A percentile compares a stretch with the other conserved stretches of the same genome.
These are phyloP conservation scores for Amaranthus cruentus DNA, from an alignment of 148 eudicot species.

Conservation along the genomic window DNA sequence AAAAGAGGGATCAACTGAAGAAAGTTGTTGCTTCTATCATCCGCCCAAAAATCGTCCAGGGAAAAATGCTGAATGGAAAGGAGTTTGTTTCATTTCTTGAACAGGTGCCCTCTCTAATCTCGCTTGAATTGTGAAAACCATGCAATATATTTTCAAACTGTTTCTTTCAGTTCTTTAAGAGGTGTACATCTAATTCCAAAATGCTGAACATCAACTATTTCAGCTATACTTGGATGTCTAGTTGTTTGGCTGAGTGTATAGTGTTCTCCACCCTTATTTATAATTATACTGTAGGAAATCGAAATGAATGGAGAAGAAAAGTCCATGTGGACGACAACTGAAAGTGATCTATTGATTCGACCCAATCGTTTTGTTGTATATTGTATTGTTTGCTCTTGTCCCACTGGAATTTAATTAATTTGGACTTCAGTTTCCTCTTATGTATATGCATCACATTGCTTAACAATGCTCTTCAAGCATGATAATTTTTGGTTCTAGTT, in stretches of 20 bases:
- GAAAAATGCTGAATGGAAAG: constrained; percentile 78
- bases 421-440: background rate
- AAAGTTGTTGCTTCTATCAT: constrained; percentile 59
- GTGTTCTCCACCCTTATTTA: background rate
- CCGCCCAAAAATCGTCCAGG: constrained; percentile 93
- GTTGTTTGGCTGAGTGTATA: background rate
- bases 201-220: background rate
- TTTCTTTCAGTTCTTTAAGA: background rate
- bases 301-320: too few relatives aligned
- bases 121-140: background rate
- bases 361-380: too few relatives aligned
- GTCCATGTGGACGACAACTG: too few relatives aligned
- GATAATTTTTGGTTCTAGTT: background rate
- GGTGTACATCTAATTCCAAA: too few relatives aligned
- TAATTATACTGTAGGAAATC: too few relatives aligned
- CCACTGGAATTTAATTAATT: background rate
- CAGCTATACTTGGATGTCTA: background rate
- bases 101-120: constrained; percentile 49
- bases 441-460: background rate
- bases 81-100: constrained; percentile 86
- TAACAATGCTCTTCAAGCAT: background rate
- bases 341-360: too few relatives aligned
- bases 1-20: constrained; percentile 76
- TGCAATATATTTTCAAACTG: background rate
- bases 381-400: background rate